Conservation (phyloP, 148 eudicot genomes). For the Chenopodium suecicum region DNA sequence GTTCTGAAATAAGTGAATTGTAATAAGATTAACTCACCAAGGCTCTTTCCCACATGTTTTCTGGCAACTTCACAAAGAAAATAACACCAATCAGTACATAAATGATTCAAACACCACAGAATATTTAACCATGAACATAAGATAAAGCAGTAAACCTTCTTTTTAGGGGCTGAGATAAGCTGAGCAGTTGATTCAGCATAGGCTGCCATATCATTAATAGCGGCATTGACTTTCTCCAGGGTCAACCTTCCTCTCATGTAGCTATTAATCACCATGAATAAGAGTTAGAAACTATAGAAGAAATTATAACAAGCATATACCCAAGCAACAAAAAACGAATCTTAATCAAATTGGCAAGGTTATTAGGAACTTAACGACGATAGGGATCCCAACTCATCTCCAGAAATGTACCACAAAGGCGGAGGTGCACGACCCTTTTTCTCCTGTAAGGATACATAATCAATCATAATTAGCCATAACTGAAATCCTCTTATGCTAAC, state of each 20-base stretch:
- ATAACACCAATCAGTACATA: constrained; percentile 31
- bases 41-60: constrained; percentile 71
- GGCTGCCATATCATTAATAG: constrained; percentile 71
- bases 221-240: constrained; percentile 86
- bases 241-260: constrained; percentile 96
- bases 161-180: constrained; percentile 77
- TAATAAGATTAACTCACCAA: constrained; percentile 53
- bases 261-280: constrained; percentile 36
- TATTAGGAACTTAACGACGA: constrained; percentile 58
- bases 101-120: constrained; percentile 5
- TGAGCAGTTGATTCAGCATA: constrained; percentile 90
- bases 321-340: not conserved
- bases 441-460: constrained; percentile 43
- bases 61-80: constrained; percentile 60
- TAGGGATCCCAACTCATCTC: constrained; percentile 70
- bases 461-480: not conserved
- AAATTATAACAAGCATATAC: not conserved
- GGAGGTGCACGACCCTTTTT: constrained; percentile 77
- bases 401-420: constrained; percentile 76
- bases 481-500: not conserved
- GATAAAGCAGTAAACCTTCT: constrained; percentile 52
- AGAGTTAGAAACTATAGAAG: not conserved
- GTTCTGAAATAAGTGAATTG: not conserved
- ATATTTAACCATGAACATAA: constrained; percentile 12
- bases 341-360: constrained; percentile 10